A percentile compares a stretch with the other conserved stretches of the same genome.
Evolutionary conservation across 192 early-diverging fungal species (phyloP).

Genomic region (Coemansia sp.): DNA sequence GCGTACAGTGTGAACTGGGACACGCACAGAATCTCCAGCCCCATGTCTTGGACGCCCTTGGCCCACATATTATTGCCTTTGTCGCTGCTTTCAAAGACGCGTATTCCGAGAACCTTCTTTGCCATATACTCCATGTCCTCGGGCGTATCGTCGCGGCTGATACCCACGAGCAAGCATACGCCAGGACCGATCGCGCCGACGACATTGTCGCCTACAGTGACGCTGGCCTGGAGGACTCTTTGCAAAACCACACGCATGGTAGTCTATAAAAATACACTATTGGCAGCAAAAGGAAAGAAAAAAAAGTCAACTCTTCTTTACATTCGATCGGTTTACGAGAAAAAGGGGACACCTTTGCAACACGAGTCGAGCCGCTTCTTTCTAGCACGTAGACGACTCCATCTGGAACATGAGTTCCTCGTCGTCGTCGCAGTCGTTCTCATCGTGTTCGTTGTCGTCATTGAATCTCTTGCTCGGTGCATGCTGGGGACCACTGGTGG

Average conservation of each 20-base stretch:
- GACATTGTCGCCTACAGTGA: constrained; percentile 67
- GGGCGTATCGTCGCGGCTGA: constrained; percentile 62
- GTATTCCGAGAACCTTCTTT: constrained; percentile 74
- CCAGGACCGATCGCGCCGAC: constrained; percentile 82
- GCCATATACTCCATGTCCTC: constrained; percentile 86
- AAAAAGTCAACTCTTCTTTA: neutral
- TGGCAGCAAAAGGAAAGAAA: neutral
- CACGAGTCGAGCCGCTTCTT: neutral
- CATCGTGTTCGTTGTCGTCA: neutral
- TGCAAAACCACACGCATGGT: constrained; percentile 67
- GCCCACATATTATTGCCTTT: constrained; percentile 70
- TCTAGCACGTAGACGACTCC: constrained; percentile 29
- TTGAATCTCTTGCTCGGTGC: neutral
- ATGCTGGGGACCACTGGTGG: neutral
- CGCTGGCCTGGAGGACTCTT: constrained; percentile 61
- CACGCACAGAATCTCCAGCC: constrained; percentile 78
- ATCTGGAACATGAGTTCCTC: constrained; percentile 53
- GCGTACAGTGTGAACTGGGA: constrained; percentile 95
- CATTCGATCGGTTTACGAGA: neutral
- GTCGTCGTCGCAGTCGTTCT: constrained; percentile 40
- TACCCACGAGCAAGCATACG: constrained; percentile 72
- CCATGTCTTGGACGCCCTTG: constrained; percentile 71
- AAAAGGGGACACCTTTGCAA: neutral
- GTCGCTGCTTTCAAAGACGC: constrained; percentile 70
- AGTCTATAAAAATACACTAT: neutral